Base-by-base conservation (phyloP, 495 filamentous ascomycete genomes). In the Trichocladium uniseriatum region DNA sequence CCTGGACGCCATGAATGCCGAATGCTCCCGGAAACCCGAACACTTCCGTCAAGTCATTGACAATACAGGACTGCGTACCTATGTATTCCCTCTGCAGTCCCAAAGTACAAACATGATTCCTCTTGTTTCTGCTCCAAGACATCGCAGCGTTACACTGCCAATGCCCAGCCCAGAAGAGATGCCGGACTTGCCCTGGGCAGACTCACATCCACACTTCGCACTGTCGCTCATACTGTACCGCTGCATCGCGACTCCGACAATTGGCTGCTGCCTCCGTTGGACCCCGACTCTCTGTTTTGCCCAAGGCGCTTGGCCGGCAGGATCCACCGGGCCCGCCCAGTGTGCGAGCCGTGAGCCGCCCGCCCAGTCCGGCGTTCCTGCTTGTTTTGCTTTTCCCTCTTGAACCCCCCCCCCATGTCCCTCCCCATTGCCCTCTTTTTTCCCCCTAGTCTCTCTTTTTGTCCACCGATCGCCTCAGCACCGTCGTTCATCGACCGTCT, bases 371-470 rank as follows among this genome's bases (percentile, higher is more conserved):
- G 36, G 35, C 40, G 50, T 51, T 60, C 57, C 57, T 46, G 46
- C 51, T 19, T 4, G 32, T 53, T 49, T 58, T 58, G 49, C 58
- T 62, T 56, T 59, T 62, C 59, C 56, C 49, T 61, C 59, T 60
- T 55, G 53, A 63, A n/a, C n/a, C n/a, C n/a, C 50, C 51, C 57
- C 60, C 62, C 59, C 62, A 55, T 56, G 55, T 56, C 60, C 59
- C n/a, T 56, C 60, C 58, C 59, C 55, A 53, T 45, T 50, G 54
- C 49, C 55, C 57, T 56, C 58, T 34, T 56, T 60, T 52, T 49
- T 51, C 55, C 43, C 49, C 56, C 52, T 53, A 54, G 56, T 53
- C 61, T 54, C 53, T 64, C 55, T 60, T 68, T 63, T 62, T 52
- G 48, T 62, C 55, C 52, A 57, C 52, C 54, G 48, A 59, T 62